Conservation (phyloP, 2,329 filamentous ascomycete species). For the Beauveria varroae region DNA sequence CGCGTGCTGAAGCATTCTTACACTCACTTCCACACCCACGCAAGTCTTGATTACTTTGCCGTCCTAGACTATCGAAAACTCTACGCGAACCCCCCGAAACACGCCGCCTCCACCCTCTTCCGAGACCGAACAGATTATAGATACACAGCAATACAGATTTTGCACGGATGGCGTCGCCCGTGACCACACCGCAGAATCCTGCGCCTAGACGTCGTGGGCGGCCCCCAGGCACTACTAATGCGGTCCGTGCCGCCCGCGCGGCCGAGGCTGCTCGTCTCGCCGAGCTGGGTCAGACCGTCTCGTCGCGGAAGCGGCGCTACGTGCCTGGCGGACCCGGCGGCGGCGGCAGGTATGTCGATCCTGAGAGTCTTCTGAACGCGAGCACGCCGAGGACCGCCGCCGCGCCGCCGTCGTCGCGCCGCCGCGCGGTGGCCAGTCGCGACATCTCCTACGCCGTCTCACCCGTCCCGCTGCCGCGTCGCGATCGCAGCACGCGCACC, state of each 20-base stretch:
- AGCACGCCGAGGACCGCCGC: constrained; percentile 42
- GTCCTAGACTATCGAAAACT: background rate
- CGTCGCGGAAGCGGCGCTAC: constrained; percentile 67
- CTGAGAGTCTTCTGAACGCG: constrained; percentile 42
- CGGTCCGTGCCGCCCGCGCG: constrained; percentile 32
- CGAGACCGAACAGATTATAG: background rate
- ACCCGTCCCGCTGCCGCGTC: constrained; percentile 41
- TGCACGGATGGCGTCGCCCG: constrained; percentile 22
- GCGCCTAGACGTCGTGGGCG: constrained; percentile 40
- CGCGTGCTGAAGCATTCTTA: background rate
- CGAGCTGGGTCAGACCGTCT: constrained; percentile 45
- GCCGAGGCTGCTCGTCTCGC: constrained; percentile 27
- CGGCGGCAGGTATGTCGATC: constrained; percentile 75
- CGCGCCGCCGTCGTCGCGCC: constrained; percentile 27
- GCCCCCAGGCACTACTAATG: constrained; percentile 36
- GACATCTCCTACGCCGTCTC: constrained; percentile 31
- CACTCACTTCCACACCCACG: background rate
- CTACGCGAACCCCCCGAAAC: background rate
- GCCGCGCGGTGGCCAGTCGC: constrained; percentile 25
- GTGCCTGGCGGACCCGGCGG: constrained; percentile 81
- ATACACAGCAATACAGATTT: background rate
- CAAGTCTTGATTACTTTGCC: no score
- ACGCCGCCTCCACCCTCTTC: background rate
- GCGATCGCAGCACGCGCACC: constrained; percentile 50
- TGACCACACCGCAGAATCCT: constrained; percentile 29